Base-by-base conservation (phyloP, 2,329 filamentous ascomycete species). In the Ascochyta viciae-villosae region DNA sequence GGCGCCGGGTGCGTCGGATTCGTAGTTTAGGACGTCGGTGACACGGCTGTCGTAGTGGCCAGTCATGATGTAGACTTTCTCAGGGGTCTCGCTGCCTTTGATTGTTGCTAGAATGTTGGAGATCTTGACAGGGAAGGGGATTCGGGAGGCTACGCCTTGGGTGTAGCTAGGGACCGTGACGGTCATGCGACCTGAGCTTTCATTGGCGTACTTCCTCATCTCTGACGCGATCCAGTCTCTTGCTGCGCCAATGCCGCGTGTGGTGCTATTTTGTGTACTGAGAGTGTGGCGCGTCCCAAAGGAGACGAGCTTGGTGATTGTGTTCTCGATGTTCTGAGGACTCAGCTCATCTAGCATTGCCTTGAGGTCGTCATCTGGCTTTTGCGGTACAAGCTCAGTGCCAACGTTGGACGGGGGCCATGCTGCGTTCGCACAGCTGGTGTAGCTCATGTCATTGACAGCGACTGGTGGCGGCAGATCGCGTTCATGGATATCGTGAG, bases 201-300 rank as follows among this genome's bases (percentile, higher is more conserved):
- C 71, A 16, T 76, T 71, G 3, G 83, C 83, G 57, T 81, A 80
- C 34, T 70, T 72, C 39, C 73, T 70, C 75, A 84, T 83, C 66
- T 85, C 79, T 23, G 72, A 71, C 29, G 77, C 77, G 43, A 86
- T 81, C 83, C 83, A 86, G 63, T 85, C 82, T 56, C 83, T 71
- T 10, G 84, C 83, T 6, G 83, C 83, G 1, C 83, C 82, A 48
- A 86, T 85, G 1, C 84, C 84, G 5, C 80, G 75, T 2, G 76
- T 80, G 3, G 77, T 77, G 31, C 78, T 79, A 54, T 81, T 84
- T 60, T 85, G 82, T 1, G 72, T 76, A 5, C 82, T 84, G 0
- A 85, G 72, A 1, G 84, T 86, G 64, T 86, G 83, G 7, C 84
- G 77, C 5, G 84, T 86, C 26, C 82, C 83, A 59, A 85, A 87